Evolutionary conservation across 2,329 filamentous ascomycete species (phyloP), one percentile per base, ranked within the genome.

Genomic region (Apiospora saccharicola): DNA sequence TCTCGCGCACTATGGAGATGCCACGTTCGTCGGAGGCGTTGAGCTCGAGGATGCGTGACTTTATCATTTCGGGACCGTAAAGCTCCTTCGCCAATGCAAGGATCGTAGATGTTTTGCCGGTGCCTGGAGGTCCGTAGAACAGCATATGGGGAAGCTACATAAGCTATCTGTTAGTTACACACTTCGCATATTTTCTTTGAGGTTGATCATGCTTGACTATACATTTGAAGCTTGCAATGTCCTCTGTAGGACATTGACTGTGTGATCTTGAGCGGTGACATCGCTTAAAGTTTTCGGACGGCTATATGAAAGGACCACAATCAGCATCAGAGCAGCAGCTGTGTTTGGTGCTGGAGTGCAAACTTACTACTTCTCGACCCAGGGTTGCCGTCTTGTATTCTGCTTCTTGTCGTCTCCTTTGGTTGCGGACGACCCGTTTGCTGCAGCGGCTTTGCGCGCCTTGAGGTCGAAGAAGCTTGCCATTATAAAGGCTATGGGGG

Each of bases 1-100:
- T 98, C 80, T 98, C 94, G 70, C 96, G 93, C 49, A 99, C 96
- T 75, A 99, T 98, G 73, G 91, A 93, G 81, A 99, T 98, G 70
- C 97, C 97, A 76, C 96, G 95, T 85, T 99, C 96, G 84, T 99
- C 96, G 49, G 97, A 99, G 77, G 97, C 97, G 84, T 99, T 99
- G 79, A 99, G 91, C 85, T 99, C 97, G 74, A 99, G 94, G n/a
- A 99, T 96, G 68, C 97, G 93, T 19, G 94, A 91, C 79, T 94
- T 95, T 79, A 98, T 93, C 78, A 99, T 91, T 76, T 98, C 94
- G 57, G 96, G 96, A 0, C 96, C 97, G 84, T 97, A 99, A 73
- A 99, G 93, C 81, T 98, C 95, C 84, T 98, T 98, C 71, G 96
- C 95, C 43, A 99, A 92, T 2, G 97, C 97, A 75, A 99, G 93